A percentile compares a stretch with the other conserved stretches of the same genome.
phyloP scores from a whole-genome alignment of 108 stramenopile species.

The Aurantiochytrium sp. region DNA sequence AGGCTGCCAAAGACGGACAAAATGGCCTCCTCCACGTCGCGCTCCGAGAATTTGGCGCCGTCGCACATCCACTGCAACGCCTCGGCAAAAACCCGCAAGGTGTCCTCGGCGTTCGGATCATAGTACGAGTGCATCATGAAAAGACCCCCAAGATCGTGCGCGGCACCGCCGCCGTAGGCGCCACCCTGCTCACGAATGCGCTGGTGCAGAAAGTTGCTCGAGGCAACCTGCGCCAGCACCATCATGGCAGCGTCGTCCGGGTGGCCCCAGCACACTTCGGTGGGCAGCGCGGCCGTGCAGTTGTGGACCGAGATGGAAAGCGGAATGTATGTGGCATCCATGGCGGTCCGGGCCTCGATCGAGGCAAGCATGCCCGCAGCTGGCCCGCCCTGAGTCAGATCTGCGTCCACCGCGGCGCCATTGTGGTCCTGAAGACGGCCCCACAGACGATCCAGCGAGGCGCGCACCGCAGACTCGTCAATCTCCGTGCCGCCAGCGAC shows the following conservation, averaged over 20 bases:
- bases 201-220: neutral
- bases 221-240: neutral
- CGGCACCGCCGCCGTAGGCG: neutral
- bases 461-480: neutral
- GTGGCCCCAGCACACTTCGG: neutral
- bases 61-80: neutral
- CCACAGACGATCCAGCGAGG: neutral
- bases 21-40: neutral
- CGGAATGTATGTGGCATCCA: neutral
- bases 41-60: neutral
- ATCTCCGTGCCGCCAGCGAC: neutral
- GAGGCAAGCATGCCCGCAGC: neutral
- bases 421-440: neutral
- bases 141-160: neutral
- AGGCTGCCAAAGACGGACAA: conserved; percentile 9
- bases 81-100: neutral
- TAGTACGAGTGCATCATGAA: conserved; percentile 9
- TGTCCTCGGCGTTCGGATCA: conserved; percentile 9
- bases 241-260: neutral
- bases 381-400: neutral
- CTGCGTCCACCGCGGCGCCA: neutral
- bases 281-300: neutral
- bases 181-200: conserved; percentile 3
- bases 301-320: conserved; percentile 10
- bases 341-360: neutral